Evolutionary conservation across 2,329 filamentous ascomycete species (phyloP), one percentile per base, ranked within the genome.

Genomic region (Cladophialophora immunda): DNA sequence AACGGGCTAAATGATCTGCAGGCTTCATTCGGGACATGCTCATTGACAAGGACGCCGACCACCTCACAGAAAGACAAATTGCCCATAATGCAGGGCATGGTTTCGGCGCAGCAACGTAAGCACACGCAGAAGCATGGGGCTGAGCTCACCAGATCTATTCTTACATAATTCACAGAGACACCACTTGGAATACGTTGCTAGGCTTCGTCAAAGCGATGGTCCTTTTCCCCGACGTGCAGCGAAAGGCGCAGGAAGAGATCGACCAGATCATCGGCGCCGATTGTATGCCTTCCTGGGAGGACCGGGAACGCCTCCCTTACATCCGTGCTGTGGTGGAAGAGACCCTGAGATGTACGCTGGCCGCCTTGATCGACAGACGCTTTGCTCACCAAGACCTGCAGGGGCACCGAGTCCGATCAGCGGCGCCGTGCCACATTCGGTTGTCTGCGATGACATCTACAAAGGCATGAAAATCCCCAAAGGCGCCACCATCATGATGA

Each of bases 161-260:
- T 57, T 11, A 57, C 29, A 36, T 19, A 17, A 19, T 9, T 15
- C 22, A 36, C 30, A 38, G 32, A 17, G 54, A 57, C 19, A 57
- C 54, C 4, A 15, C 25, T 13, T 57, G 22, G 32, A 57, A 57
- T 5, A 57, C 54, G 3, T 34, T 57, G 32, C 19, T 57, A 32
- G 54, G 54, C 9, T 57, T 57, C 30, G 54, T 57, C 1, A 57
- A 57, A 32, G 54, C 54, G 15, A 57, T 57, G 54, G 19, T 57
- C 4, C 32, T 57, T 22, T 57, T 29, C 25, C 54, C 54, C 15
- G 25, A 57, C 2, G 54, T 57, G n/a, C n/a, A n/a, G n/a, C n/a
- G n/a, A n/a, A n/a, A n/a, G n/a, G n/a, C n/a, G n/a, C n/a, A n/a
- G n/a, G 22, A 57, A 57, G 50, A 53, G 27, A 30, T 53, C n/a